Evolutionary conservation across 2,329 filamentous ascomycete species (phyloP), one percentile per base, ranked within the genome.

Genomic region (Metarhizium anisopliae): DNA sequence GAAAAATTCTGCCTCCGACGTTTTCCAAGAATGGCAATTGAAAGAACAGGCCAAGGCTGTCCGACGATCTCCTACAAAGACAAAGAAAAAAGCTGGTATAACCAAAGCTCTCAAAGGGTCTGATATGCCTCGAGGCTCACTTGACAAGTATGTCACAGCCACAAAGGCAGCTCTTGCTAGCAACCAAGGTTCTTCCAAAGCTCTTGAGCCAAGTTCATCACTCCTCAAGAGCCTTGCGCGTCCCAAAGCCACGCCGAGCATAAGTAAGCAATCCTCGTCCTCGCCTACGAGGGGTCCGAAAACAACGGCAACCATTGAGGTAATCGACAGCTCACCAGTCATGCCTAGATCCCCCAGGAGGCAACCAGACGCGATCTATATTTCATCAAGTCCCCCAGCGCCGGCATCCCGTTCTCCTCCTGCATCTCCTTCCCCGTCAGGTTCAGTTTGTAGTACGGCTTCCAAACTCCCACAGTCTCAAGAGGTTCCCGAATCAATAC

Each of bases 331-430:
- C 74, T 77, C 73, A 76, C 75, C 71, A 63, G 59, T 60, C 56
- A 63, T 64, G 60, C 71, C 72, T 69, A 77, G 74, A 63, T 69
- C 62, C 58, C 61, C 58, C 61, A 62, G 50, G 52, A 55, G 53
- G 57, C 56, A 55, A 55, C 60, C 63, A 63, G 68, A 77, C 62
- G 61, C 74, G 58, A 76, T 78, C 67, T 51, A 72, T 59, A 71
- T 78, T 65, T 66, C 71, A 61, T 77, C 75, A 65, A 77, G 75
- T 59, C 56, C 54, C 2, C 75, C 76, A 53, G 60, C 65, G 65
- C 56, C 52, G 47, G 52, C 58, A 25, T 55, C 58, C 47, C 55
- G 63, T 35, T 69, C 72, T 59, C 64, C 68, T 67, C 55, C 66
- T 59, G 51, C 58, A 57, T 59, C 62, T 58, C 58, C 60, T 57